A percentile compares a stretch with the other conserved stretches of the same genome.
Conservation (phyloP, 2,329 filamentous ascomycete species). For the Aspergillus sp. region DNA sequence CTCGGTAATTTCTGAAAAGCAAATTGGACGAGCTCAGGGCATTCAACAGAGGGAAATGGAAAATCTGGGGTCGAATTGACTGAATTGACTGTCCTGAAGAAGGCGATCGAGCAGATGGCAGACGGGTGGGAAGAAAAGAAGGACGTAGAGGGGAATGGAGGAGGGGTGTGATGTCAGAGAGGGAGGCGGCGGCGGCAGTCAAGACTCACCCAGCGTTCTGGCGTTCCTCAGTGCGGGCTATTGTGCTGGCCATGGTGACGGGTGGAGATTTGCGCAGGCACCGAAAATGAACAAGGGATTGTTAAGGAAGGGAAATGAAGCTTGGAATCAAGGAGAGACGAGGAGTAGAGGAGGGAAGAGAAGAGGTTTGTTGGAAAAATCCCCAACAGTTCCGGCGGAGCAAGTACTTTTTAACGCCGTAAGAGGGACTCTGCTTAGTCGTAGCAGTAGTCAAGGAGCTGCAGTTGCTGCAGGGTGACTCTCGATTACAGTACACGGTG, state of each 20-base stretch:
- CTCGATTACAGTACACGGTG: constrained; percentile 8
- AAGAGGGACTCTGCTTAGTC: constrained; percentile 2
- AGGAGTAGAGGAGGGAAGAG: constrained; percentile 10
- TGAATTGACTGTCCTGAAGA: neutral
- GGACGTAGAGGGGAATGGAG: constrained; percentile 11
- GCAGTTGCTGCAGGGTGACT: constrained; percentile 5
- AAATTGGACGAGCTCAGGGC: neutral
- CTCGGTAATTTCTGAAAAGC: neutral
- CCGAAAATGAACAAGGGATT: neutral
- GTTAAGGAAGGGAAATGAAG: constrained; percentile 15
- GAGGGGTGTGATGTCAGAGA: constrained; percentile 40
- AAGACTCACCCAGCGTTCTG: constrained; percentile 52
- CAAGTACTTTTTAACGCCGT: constrained; percentile 32
- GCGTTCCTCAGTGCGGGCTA: constrained; percentile 50
- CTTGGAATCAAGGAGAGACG: constrained; percentile 10
- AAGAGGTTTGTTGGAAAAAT: constrained; percentile 19
- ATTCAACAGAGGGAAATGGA: neutral
- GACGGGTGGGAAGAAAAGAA: constrained; percentile 9
- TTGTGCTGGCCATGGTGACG: constrained; percentile 49
- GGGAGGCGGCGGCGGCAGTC: constrained; percentile 8
- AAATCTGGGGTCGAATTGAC: neutral
- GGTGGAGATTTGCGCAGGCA: constrained; percentile 1
- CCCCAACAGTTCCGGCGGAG: constrained; percentile 29
- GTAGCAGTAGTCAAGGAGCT: neutral
- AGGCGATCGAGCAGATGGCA: constrained; percentile 7